A percentile compares a stretch with the other conserved stretches of the same genome.
phyloP scores from a whole-genome alignment of 2,329 filamentous ascomycete genomes.

The Colletotrichum zoysiae region DNA sequence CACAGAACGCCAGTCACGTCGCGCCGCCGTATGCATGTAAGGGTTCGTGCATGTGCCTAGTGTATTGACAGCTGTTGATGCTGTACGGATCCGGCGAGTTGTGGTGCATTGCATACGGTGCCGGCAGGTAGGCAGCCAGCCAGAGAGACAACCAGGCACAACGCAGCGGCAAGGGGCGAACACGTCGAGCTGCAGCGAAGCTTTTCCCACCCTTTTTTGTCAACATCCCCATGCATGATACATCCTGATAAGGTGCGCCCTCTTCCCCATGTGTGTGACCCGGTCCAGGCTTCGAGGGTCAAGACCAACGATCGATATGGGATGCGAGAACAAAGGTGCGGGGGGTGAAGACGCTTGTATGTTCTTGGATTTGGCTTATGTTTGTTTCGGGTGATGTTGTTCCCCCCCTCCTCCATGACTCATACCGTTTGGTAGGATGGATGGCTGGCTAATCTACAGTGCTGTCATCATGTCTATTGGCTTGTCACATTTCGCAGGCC shows the following conservation, averaged over 20 bases:
- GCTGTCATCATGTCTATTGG: not conserved
- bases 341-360: not conserved
- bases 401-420: not conserved
- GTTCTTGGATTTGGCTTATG: not conserved
- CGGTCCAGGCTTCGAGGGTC: not conserved
- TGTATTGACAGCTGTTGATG: not conserved
- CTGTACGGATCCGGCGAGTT: conserved; percentile 16
- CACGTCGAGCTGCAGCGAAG: conserved; percentile 26
- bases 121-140: conserved; percentile 3
- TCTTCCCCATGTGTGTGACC: not conserved
- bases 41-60: not conserved
- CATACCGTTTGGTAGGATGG: too few species aligned
- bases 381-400: not conserved
- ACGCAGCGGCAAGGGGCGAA: conserved; percentile 10
- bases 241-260: not conserved
- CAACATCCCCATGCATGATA: not conserved
- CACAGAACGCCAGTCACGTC: not conserved
- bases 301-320: not conserved
- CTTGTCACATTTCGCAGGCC: not conserved
- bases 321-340: not conserved
- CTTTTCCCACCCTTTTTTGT: not conserved
- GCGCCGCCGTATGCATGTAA: not conserved
- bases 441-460: not conserved
- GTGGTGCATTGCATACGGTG: conserved; percentile 28
- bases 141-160: not conserved